phyloP scores from a whole-genome alignment of 805 yeast species.

The Brettanomyces bruxellensis region DNA sequence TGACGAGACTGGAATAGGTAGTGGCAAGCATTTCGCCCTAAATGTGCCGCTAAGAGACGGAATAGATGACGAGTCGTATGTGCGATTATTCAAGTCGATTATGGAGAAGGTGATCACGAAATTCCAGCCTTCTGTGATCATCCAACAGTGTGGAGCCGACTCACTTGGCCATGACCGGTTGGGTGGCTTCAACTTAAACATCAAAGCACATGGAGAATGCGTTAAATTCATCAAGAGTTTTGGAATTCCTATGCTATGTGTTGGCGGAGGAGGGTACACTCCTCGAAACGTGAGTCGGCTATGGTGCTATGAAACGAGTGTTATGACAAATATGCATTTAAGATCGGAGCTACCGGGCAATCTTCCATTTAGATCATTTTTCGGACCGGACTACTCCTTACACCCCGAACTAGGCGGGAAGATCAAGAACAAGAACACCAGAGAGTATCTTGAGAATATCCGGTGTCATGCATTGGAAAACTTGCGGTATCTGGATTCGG shows the following conservation, averaged over 20 bases:
- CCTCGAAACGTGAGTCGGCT: conserved; percentile 90
- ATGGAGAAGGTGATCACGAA: conserved; percentile 86
- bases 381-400: conserved; percentile 84
- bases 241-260: conserved; percentile 80
- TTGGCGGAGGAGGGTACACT: conserved; percentile 98
- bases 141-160: conserved; percentile 97
- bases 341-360: conserved; percentile 67
- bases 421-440: conserved; percentile 78
- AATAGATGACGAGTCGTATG: conserved; percentile 84
- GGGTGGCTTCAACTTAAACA: conserved; percentile 89
- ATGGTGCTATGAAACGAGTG: conserved; percentile 95
- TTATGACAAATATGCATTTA: conserved; percentile 69
- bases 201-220: conserved; percentile 93
- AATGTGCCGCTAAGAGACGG: conserved; percentile 95
- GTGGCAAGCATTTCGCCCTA: conserved; percentile 79
- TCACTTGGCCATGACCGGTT: conserved; percentile 87
- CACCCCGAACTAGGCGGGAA: conserved; percentile 78
- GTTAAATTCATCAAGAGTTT: conserved; percentile 83
- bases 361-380: conserved; percentile 71
- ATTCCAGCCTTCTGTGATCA: conserved; percentile 89
- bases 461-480: conserved; percentile 71
- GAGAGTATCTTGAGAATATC: conserved; percentile 74
- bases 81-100: conserved; percentile 66
- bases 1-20: conserved; percentile 82
- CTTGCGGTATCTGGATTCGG: conserved; percentile 72